Conservation (phyloP, 2,329 filamentous ascomycete genomes). For the Harringtonia lauricola region DNA sequence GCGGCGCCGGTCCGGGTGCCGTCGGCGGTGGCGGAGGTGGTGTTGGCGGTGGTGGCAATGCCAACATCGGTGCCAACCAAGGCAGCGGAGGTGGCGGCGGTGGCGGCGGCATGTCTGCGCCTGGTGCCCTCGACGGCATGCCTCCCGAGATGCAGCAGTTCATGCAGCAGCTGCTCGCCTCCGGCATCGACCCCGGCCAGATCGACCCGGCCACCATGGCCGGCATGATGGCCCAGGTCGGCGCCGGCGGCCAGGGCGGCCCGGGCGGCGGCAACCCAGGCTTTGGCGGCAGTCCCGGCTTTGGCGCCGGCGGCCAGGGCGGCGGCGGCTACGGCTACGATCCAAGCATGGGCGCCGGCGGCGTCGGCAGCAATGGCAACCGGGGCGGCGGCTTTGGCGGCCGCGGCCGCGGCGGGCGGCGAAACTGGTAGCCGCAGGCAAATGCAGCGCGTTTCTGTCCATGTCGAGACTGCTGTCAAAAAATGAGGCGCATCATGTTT, state of each 20-base stretch:
- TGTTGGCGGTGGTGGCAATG: not conserved
- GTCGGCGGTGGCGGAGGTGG: not conserved
- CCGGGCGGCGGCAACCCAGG: conserved; percentile 44
- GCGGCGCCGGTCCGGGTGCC: not conserved
- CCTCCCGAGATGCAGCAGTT: conserved; percentile 55
- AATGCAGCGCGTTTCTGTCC: too few species aligned
- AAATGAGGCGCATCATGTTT: too few species aligned
- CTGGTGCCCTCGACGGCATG: conserved; percentile 43
- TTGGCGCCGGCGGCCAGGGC: conserved; percentile 21
- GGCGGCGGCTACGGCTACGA: conserved; percentile 26
- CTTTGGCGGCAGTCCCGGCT: conserved; percentile 29
- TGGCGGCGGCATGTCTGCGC: not conserved
- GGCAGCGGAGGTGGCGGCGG: not conserved
- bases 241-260: conserved; percentile 26
- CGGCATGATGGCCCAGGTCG: conserved; percentile 47
- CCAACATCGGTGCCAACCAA: not conserved
- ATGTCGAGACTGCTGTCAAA: too few species aligned
- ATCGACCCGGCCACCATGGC: conserved; percentile 50
- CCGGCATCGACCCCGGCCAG: conserved; percentile 53
- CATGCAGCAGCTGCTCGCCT: conserved; percentile 61
- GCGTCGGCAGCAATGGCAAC: conserved; percentile 1
- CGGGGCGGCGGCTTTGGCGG: conserved; percentile 17
- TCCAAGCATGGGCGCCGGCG: conserved; percentile 29
- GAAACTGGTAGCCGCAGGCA: conserved; percentile 10
- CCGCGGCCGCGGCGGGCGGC: conserved; percentile 19